A percentile compares a stretch with the other conserved stretches of the same genome.
Conservation (phyloP, 768 basidiomycete genomes). For the Rhodocollybia butyracea region DNA sequence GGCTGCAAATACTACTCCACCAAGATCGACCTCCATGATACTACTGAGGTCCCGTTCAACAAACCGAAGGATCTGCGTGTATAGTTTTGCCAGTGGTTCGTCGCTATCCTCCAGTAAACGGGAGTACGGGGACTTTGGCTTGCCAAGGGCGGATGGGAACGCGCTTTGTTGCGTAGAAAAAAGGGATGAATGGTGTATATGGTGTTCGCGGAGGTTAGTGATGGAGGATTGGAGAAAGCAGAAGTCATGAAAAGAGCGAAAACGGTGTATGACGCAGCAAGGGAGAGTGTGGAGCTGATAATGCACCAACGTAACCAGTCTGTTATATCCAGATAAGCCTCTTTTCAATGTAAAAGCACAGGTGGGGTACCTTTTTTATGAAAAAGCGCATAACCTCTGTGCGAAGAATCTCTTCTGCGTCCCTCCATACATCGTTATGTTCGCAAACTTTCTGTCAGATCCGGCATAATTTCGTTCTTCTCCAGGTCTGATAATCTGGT, state of each 20-base stretch:
- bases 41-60: constrained; percentile 70
- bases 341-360: neutral
- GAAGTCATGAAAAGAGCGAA: constrained; percentile 35
- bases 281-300: constrained; percentile 69
- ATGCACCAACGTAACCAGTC: constrained; percentile 73
- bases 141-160: constrained; percentile 24
- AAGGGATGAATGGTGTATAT: constrained; percentile 46
- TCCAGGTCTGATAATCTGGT: constrained; percentile 59
- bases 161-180: constrained; percentile 38
- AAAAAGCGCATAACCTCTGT: constrained; percentile 71
- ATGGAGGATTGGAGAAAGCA: constrained; percentile 50
- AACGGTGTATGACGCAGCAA: constrained; percentile 75
- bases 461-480: constrained; percentile 56
- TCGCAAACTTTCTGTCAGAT: constrained; percentile 73
- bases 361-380: constrained; percentile 60
- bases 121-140: constrained; percentile 32
- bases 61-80: constrained; percentile 79
- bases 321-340: constrained; percentile 21
- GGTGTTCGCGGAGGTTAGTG: constrained; percentile 56
- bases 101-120: constrained; percentile 64
- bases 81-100: constrained; percentile 70
- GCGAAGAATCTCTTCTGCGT: constrained; percentile 85
- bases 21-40: constrained; percentile 85
- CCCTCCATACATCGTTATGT: constrained; percentile 80
- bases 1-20: constrained; percentile 80